Evolutionary conservation across 306 rosid genomes (phyloP).

Genomic region (Mimosa bimucronata): DNA sequence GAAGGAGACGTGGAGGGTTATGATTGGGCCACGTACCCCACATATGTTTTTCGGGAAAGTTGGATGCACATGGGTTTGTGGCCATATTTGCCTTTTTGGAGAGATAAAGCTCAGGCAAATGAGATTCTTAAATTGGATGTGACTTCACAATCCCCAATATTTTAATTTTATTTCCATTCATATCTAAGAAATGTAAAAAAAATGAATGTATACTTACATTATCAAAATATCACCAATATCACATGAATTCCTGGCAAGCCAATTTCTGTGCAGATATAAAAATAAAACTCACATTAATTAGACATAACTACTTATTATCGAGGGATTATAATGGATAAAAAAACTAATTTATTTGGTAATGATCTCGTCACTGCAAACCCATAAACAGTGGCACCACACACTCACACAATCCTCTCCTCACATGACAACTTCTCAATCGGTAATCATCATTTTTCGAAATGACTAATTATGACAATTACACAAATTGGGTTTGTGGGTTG

Average conservation of each 20-base stretch:
- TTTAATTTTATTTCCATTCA: not conserved
- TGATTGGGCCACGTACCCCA: conserved; percentile 26
- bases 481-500: conserved; percentile 32
- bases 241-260: not conserved
- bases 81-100: not conserved
- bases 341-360: too few species aligned
- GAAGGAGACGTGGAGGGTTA: conserved; percentile 29
- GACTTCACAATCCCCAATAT: conserved; percentile 29
- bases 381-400: not conserved
- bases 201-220: too few species aligned
- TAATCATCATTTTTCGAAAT: conserved; percentile 32
- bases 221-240: not conserved
- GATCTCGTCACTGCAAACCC: not conserved
- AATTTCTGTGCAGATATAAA: not conserved
- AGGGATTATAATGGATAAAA: too few species aligned
- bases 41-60: not conserved
- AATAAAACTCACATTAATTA: not conserved
- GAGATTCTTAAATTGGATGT: conserved; percentile 31
- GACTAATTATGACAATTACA: conserved; percentile 37
- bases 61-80: conserved; percentile 51
- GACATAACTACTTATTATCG: too few species aligned
- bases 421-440: not conserved
- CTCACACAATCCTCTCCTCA: not conserved
- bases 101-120: not conserved
- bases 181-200: not conserved